phyloP scores from a whole-genome alignment of 495 filamentous ascomycete species.

The Talaromyces borbonicus region DNA sequence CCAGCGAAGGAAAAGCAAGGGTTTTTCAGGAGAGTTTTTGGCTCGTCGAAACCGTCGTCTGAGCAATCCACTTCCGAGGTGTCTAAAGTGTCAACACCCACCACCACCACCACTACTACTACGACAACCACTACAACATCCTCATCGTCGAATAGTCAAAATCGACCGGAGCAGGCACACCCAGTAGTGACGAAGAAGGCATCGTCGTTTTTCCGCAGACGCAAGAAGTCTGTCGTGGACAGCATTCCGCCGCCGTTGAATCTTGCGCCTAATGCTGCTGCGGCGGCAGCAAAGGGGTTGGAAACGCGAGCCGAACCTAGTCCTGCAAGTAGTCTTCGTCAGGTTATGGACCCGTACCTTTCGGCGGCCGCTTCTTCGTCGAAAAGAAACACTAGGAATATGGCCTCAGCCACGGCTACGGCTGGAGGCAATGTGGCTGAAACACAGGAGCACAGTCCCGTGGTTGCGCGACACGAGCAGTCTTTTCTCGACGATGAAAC shows the following conservation, averaged over 20 bases:
- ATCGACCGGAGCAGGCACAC: conserved; percentile 33
- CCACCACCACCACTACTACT: conserved; percentile 12
- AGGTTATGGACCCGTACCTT: conserved; percentile 86
- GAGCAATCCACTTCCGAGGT: conserved; percentile 16
- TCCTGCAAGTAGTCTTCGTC: conserved; percentile 77
- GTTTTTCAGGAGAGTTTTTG: conserved; percentile 90
- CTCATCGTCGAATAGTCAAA: too few species aligned
- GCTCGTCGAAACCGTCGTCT: conserved; percentile 34
- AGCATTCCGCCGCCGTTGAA: conserved; percentile 33
- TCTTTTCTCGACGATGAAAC: conserved; percentile 11
- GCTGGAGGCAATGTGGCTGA: conserved; percentile 17
- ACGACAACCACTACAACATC: too few species aligned
- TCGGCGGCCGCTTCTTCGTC: conserved; percentile 16
- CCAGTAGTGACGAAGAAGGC: conserved; percentile 75
- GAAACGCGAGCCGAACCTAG: conserved; percentile 45
- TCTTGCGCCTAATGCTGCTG: conserved; percentile 15
- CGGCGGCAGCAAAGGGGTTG: conserved; percentile 12
- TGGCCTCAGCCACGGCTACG: too few species aligned
- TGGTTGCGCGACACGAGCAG: background rate
- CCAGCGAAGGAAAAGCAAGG: conserved; percentile 60
- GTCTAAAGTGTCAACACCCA: conserved; percentile 6
- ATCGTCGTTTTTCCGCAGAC: conserved; percentile 82
- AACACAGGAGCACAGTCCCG: background rate
- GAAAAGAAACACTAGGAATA: conserved; percentile 15
- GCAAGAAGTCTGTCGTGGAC: conserved; percentile 75